Base-by-base conservation (phyloP, 208 protist species). In the Borovskyia barvae region DNA sequence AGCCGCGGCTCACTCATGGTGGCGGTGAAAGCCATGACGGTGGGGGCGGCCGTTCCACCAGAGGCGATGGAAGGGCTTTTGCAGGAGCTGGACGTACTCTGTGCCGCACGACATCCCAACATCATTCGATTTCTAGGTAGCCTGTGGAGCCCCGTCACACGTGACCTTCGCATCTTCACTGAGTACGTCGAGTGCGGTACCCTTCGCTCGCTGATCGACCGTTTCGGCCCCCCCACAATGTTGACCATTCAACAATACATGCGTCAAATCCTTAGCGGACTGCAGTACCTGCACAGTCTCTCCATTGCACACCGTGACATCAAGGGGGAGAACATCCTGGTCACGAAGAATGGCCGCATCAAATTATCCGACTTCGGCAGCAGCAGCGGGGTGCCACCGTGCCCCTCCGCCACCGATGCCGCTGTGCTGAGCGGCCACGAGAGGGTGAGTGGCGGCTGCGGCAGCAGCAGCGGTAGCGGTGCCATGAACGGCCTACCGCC, bases 331-430 rank as follows among this genome's bases (percentile, higher is more conserved):
- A 93, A 93, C 57, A 82, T 93, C 17, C 67, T 95, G 6, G 61
- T 95, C 8, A 92, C 75, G 25, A 85, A 90, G 42, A 77, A 79
- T 17, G 79, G 84, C 6, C 47, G 62, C 4, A 75, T 88, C 24
- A 93, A 92, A 50, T 50, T 95, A 40, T 72, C 77, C 2, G 88
- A 95, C 67, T 92, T 95, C 50, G 88, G 85, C 37, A 83, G 82
- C 55, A 85, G 82, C 42, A 64, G 48, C 28, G 61, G 42, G 6
- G 25, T 30, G 3, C 35, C 40, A 14, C 77, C 36, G 54, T 82
- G 70, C 29, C 30, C 30, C 6, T 56, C 39, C 28, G 28, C 30
- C 3, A 41, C 56, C 29, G 30, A 49, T 62, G 50, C 75, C 64
- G 49, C 55, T 72, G 41, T 8, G 3, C 52, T 49, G 2, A 53